Evolutionary conservation across 2,329 filamentous ascomycete species (phyloP), one percentile per base, ranked within the genome.

Genomic region (Coniochaeta prunicola): DNA sequence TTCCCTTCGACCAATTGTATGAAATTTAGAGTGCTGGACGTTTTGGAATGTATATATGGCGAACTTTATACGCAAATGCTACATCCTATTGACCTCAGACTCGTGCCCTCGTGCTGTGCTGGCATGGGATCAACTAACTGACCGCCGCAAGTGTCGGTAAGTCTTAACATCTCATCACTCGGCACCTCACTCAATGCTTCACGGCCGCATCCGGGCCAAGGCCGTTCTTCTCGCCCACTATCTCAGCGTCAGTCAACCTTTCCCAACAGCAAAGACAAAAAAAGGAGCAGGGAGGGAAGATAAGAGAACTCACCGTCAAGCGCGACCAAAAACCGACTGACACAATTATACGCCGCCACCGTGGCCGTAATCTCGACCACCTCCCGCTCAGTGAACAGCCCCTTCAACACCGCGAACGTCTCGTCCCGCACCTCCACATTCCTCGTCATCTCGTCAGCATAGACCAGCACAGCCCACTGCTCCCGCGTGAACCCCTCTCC

Each of bases 391-490:
- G 69, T 79, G 64, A 92, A 91, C 36, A 80, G 67, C 13, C 63
- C 70, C 74, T 80, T 87, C 63, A 96, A 64, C 64, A 75, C 74
- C 31, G 70, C 81, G 74, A 93, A 93, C 1, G 89, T 82, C 59
- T 76, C 81, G 55, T 94, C 87, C 13, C 76, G 72, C 7, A 96
- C 90, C 57, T 80, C 76, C 0, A 93, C 87, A 50, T 84, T 81
- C 63, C 85, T 77, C 56, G 91, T 96, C 89, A 96, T 96, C 70
- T 90, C 89, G 74, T 96, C 90, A 19, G 91, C 82, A 70, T 91
- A 92, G 53, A 80, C 76, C 58, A 93, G 71, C 34, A 90, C 88
- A 0, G 85, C 86, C 77, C 83, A 85, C 73, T 91, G 85, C 69
- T 76, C 78, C 60, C 80, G 79, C 28, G 74, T 83, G 61, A 92